Base-by-base conservation (phyloP, 495 filamentous ascomycete species). In the Aspergillus cristatus region DNA sequence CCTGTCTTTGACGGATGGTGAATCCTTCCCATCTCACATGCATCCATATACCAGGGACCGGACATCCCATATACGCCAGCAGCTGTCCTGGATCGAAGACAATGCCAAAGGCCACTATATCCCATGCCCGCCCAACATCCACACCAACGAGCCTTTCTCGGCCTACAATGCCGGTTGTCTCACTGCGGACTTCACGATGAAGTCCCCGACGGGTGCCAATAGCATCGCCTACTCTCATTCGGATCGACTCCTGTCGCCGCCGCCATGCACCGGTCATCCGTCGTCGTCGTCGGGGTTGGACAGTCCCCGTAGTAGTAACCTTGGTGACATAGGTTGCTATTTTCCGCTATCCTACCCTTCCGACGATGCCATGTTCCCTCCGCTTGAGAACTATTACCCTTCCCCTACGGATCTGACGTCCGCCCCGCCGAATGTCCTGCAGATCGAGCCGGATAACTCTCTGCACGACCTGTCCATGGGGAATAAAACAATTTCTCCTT, bases 241-340 rank as follows among this genome's bases (percentile, higher is more conserved):
- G 20, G 40, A 50, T 31, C 41, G 32, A n/a, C n/a, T n/a, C n/a
- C n/a, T n/a, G 13, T 18, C 45, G 10, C 28, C 28, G 13, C 42
- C 45, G 12, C 34, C 47, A 10, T 57, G 46, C 46, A 37, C 50
- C 31, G 45, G 47, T 24, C 45, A 40, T 6, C 31, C 52, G n/a
- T 46, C 49, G 7, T 39, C 40, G 2, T 38, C 46, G 10, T 53
- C 57, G 6, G 50, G 45, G 13, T 35, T 46, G 1, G 54, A 53
- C 34, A 60, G 51, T 32, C 45, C 50, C 0, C 43, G 28, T 6
- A 51, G 48, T 28, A 51, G 37, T 18, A 34, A 33, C 30, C 43
- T 34, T 18, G 28, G 45, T 16, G 53, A 48, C 10, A 42, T 50
- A 24, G 51, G 32, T 4, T 52, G 46, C 37, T 48, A 53, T 22